Percentiles rank a stretch among this genome's conserved stretches.
These are phyloP conservation scores for Suillus alpinus DNA, from an alignment of 768 basidiomycete species.

Conservation along the genomic window DNA sequence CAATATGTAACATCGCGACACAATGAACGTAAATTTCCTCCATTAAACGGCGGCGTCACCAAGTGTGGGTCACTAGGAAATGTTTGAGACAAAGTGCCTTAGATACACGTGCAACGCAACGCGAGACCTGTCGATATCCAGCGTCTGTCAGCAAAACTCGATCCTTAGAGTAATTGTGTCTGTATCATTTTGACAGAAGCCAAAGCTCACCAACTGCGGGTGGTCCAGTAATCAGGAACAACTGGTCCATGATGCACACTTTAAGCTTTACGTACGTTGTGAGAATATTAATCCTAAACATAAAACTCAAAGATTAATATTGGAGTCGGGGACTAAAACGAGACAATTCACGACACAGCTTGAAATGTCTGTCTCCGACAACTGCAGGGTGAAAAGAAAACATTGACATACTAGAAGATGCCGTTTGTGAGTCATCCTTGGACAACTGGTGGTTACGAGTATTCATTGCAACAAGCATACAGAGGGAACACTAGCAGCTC, in stretches of 20 bases:
- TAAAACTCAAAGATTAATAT: neutral
- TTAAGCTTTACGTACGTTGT: neutral
- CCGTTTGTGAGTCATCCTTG: neutral
- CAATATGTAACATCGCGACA: neutral
- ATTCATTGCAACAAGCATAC: neutral
- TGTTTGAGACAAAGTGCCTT: neutral
- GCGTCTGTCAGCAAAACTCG: neutral
- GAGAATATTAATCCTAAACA: neutral
- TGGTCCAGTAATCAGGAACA: neutral
- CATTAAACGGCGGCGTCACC: neutral
- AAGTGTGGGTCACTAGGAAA: neutral
- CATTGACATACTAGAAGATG: neutral
- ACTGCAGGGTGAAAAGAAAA: neutral
- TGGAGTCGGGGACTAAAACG: neutral
- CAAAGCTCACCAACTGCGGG: neutral
- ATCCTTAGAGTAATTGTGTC: neutral
- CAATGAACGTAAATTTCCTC: neutral
- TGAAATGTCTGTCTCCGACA: neutral
- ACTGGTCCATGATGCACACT: too few species aligned
- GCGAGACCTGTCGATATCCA: neutral
- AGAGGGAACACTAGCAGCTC: neutral
- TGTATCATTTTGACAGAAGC: neutral
- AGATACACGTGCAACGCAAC: neutral
- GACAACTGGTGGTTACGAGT: neutral
- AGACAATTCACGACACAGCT: neutral